phyloP scores from a whole-genome alignment of 805 yeast species.

The Teunomyces funiuensis region DNA sequence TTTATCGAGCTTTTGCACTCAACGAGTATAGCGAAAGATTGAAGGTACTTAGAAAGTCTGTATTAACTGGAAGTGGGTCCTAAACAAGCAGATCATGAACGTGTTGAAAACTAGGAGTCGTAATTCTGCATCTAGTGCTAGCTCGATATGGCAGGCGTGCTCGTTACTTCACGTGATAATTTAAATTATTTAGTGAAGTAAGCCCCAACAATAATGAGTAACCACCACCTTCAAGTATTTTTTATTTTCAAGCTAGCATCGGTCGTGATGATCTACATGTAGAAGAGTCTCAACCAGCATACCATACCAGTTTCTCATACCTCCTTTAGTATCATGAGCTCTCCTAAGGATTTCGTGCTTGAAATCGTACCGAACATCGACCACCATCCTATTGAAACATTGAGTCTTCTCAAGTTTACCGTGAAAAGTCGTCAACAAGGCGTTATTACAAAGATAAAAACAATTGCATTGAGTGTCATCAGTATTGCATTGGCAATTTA shows the following conservation, averaged over 20 bases:
- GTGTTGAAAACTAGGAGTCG: background rate
- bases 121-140: background rate
- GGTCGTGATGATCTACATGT: conserved; percentile 12
- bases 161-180: background rate
- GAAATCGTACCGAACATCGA: conserved; percentile 25
- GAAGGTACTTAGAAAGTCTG: background rate
- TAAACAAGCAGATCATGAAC: background rate
- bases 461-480: background rate
- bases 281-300: background rate
- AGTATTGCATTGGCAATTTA: background rate
- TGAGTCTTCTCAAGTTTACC: conserved; percentile 19
- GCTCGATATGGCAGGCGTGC: background rate
- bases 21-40: background rate
- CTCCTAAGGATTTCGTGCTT: conserved; percentile 28
- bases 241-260: background rate
- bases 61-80: background rate
- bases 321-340: conserved; percentile 21
- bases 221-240: background rate
- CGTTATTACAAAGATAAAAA: background rate
- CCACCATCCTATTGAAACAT: conserved; percentile 10
- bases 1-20: background rate
- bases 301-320: background rate
- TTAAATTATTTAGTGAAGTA: background rate
- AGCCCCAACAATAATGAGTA: background rate
- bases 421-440: conserved; percentile 12